phyloP scores from a whole-genome alignment of 2,329 filamentous ascomycete genomes.

The Tolypocladium guangdongense region DNA sequence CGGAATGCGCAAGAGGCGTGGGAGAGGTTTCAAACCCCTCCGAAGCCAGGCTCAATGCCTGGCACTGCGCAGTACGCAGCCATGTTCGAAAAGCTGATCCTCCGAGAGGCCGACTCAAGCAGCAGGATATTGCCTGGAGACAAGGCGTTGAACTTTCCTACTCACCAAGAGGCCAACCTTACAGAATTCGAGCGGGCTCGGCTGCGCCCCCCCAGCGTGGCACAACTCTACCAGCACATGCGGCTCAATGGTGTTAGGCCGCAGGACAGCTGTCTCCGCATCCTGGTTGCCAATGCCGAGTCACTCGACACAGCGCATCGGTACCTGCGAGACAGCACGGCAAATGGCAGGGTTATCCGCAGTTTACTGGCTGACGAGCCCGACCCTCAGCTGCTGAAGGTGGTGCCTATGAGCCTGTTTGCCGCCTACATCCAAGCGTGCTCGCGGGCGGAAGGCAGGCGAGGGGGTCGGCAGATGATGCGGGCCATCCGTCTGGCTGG shows the following conservation, averaged over 20 bases:
- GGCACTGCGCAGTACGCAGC: slow-evolving; percentile 39
- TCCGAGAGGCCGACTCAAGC: slow-evolving; percentile 15
- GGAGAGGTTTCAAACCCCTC: slow-evolving; percentile 33
- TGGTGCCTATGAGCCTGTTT: slow-evolving; percentile 26
- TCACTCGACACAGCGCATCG: slow-evolving; percentile 33
- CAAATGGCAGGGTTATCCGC: slow-evolving; percentile 2
- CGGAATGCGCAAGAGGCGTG: slow-evolving; percentile 52
- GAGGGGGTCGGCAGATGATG: slow-evolving; percentile 14
- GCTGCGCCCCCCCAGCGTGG: slow-evolving; percentile 47
- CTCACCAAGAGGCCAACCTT: slow-evolving; percentile 33
- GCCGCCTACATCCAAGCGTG: slow-evolving; percentile 35
- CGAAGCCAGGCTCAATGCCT: slow-evolving; percentile 21
- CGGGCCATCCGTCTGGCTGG: slow-evolving; percentile 20
- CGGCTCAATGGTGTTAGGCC: slow-evolving; percentile 35
- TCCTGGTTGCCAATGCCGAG: slow-evolving; percentile 43
- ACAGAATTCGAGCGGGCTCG: slow-evolving; percentile 55
- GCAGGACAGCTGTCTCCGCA: slow-evolving; percentile 36
- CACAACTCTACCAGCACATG: slow-evolving; percentile 51
- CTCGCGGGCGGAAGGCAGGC: slow-evolving; percentile 10
- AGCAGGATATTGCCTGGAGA: slow-evolving; percentile 45
- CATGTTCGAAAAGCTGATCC: slow-evolving; percentile 48
- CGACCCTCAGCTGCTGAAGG: slow-evolving; percentile 10
- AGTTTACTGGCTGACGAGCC: slow-evolving; percentile 13
- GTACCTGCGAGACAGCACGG: slow-evolving; percentile 37
- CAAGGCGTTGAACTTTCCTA: slow-evolving; percentile 35